Base-by-base conservation (phyloP, 192 early-diverging fungal genomes). In the Funneliformis mosseae region DNA sequence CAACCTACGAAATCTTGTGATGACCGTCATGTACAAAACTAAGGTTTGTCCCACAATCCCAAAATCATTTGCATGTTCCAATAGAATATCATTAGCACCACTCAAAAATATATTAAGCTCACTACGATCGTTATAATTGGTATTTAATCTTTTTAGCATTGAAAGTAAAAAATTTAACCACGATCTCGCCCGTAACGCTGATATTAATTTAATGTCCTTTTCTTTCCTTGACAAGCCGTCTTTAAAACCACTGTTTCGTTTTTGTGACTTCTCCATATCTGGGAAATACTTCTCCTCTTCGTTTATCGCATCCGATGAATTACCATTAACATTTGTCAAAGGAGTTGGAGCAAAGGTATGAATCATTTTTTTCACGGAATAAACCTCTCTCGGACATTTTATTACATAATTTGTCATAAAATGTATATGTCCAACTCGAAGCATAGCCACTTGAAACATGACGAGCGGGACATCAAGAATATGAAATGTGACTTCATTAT, bases 381-480 rank as follows among this genome's bases (percentile, higher is more conserved):
- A 82, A 3, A 83, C 83, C 42, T 91, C 90, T 18, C 80, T 78
- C 2, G 88, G 88, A 63, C 81, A 91, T 1, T 87, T 83, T n/a
- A 79, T 76, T 5, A 91, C 72, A 71, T 87, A 91, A 27, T 85
- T 89, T 1, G 86, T 88, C 81, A 88, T 82, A 61, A 91, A 88
- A 45, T 88, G 90, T 59, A 88, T 86, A 80, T 91, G 90, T 43
- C 84, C 87, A 66, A 88, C 84, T 25, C 89, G 85, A n/a, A 87
- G 77, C 59, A 89, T 81, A 4, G 86, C 80, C 60, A 88, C 82
- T 10, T 83, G 75, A 59, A 91, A 89, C 8, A 89, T 50, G 14
- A 86, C 84, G 2, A 69, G 60, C 8, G 88, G 88, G 7, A 91
- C 74, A 60, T 83, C 85, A 5, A 89, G 74, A 1, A 79, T 78